Evolutionary conservation across 257 asterid genomes (phyloP).

Genomic region (Primulina huaijiensis): DNA sequence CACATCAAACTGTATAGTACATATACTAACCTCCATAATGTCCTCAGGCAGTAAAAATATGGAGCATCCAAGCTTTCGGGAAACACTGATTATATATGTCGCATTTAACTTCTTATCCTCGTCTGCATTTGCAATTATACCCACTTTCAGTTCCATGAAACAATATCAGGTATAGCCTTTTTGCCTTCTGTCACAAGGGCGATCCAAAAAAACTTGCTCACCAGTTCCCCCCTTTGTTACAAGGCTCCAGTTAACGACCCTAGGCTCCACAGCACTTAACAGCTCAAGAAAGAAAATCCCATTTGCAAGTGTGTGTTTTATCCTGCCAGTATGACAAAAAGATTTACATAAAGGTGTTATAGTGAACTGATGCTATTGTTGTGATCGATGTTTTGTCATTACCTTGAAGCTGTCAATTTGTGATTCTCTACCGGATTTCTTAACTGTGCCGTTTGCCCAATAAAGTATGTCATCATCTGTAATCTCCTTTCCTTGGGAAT

Average conservation of each 20-base stretch:
- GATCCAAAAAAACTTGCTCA: conserved; percentile 23
- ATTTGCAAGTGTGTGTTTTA: conserved; percentile 54
- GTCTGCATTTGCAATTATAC: conserved; percentile 32
- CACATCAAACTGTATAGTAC: neutral
- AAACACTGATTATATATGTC: conserved; percentile 57
- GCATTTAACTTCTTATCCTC: conserved; percentile 63
- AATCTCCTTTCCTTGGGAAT: conserved; percentile 73
- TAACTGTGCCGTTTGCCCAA: conserved; percentile 77
- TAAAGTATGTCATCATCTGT: conserved; percentile 60
- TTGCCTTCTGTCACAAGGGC: conserved; percentile 75
- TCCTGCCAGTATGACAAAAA: conserved; percentile 41
- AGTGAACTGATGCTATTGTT: neutral
- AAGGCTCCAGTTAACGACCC: conserved; percentile 90
- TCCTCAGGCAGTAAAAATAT: conserved; percentile 64
- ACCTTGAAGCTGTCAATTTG: conserved; percentile 94
- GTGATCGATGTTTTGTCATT: conserved; percentile 7
- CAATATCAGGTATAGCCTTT: conserved; percentile 46
- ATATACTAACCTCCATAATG: conserved; percentile 49
- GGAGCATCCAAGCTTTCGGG: conserved; percentile 68
- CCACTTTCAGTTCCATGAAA: conserved; percentile 16
- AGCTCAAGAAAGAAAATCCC: conserved; percentile 83
- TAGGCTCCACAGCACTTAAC: conserved; percentile 77
- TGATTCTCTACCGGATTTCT: conserved; percentile 50
- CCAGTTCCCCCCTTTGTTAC: conserved; percentile 89
- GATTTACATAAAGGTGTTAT: neutral